Evolutionary conservation across 2,329 filamentous ascomycete species (phyloP).

Genomic region (Colletotrichum camelliae): DNA sequence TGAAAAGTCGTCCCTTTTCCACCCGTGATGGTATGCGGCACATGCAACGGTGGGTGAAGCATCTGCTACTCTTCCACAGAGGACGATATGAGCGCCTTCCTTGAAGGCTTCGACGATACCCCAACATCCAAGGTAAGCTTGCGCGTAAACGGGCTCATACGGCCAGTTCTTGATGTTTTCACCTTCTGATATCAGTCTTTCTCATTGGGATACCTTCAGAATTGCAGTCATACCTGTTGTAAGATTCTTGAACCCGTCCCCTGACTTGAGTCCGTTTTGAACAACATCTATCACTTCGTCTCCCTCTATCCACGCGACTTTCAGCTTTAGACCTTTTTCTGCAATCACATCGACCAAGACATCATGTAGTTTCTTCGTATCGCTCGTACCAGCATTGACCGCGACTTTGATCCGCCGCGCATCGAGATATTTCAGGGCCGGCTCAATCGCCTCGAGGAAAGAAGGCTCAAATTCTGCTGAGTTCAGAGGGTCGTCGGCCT

Average conservation of each 20-base stretch:
- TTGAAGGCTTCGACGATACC: slow-evolving; percentile 47
- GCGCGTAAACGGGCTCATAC: slow-evolving; percentile 31
- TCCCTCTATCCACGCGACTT: slow-evolving; percentile 42
- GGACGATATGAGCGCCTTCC: slow-evolving; percentile 45
- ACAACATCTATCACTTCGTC: slow-evolving; percentile 40
- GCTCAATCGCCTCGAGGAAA: slow-evolving; percentile 48
- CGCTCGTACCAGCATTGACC: slow-evolving; percentile 45
- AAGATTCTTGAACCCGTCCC: slow-evolving; percentile 3
- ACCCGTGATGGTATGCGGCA: slow-evolving; percentile 57
- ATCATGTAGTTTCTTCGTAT: slow-evolving; percentile 36
- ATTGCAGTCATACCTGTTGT: background rate
- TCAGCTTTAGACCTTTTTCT: slow-evolving; percentile 30
- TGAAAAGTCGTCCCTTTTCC: slow-evolving; percentile 49
- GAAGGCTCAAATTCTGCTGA: slow-evolving; percentile 30
- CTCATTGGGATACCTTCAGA: too few species aligned
- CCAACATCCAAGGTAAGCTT: slow-evolving; percentile 56
- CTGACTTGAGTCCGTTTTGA: slow-evolving; percentile 5
- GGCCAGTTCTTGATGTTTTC: slow-evolving; percentile 17
- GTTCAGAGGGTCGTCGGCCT: slow-evolving; percentile 26
- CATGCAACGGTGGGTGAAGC: slow-evolving; percentile 55
- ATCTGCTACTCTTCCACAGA: slow-evolving; percentile 49
- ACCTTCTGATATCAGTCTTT: background rate
- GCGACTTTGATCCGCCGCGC: slow-evolving; percentile 39
- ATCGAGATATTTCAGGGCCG: slow-evolving; percentile 41
- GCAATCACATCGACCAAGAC: slow-evolving; percentile 35